Evolutionary conservation across 257 asterid genomes (phyloP).

Genomic region (Anisodus acutangulus): DNA sequence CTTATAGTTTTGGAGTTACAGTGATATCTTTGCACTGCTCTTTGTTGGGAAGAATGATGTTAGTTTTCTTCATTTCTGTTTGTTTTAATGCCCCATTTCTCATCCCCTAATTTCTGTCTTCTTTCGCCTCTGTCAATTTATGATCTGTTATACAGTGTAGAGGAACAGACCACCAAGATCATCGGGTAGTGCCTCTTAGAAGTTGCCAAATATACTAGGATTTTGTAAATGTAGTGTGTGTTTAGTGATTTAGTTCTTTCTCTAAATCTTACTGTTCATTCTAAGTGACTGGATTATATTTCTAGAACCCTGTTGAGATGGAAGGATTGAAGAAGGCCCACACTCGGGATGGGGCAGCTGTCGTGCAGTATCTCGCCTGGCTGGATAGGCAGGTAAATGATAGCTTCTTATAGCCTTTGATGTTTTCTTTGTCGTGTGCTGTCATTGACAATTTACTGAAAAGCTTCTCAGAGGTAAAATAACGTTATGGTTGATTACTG

Average conservation of each 20-base stretch:
- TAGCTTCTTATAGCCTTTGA: not conserved
- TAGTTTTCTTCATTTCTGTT: not conserved
- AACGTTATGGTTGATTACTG: not conserved
- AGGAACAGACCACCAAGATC: conserved; percentile 18
- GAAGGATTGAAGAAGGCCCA: conserved; percentile 94
- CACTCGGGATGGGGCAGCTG: conserved; percentile 96
- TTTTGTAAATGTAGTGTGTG: not conserved
- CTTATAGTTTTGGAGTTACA: not conserved
- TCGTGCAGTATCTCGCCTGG: conserved; percentile 92
- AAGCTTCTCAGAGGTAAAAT: conserved; percentile 20
- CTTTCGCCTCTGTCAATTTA: not conserved
- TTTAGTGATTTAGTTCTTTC: not conserved
- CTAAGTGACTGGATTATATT: conserved; percentile 34
- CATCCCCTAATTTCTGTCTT: not conserved
- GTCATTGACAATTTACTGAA: not conserved
- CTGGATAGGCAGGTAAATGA: conserved; percentile 76
- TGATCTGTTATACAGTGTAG: not conserved
- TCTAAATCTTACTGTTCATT: conserved; percentile 26
- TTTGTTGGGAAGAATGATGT: conserved; percentile 12
- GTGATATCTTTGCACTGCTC: not conserved
- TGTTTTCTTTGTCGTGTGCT: not conserved
- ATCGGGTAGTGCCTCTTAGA: not conserved
- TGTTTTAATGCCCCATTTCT: not conserved
- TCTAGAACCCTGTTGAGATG: conserved; percentile 88
- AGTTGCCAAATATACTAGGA: conserved; percentile 19